These are phyloP conservation scores for Brettanomyces nanus DNA, from an alignment of 805 yeast genomes.

Conservation along the genomic window DNA sequence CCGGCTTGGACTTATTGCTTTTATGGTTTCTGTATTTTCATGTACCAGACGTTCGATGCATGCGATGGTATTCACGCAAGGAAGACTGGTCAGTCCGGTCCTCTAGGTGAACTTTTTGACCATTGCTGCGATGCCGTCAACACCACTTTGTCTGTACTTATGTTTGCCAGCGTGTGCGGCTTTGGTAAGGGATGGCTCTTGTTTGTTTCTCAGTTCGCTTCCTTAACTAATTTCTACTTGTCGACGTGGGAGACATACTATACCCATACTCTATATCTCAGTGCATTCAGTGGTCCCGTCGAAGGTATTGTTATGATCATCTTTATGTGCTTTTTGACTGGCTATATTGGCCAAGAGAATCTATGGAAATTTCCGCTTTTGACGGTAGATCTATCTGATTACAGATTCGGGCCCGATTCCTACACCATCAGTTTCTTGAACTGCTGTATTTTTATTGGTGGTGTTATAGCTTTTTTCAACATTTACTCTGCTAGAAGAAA, in stretches of 20 bases:
- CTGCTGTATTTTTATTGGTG: constrained; percentile 39
- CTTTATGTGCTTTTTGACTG: constrained; percentile 51
- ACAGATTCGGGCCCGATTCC: constrained; percentile 12
- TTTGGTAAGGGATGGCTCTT: constrained; percentile 62
- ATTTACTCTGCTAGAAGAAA: constrained; percentile 59
- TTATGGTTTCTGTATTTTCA: constrained; percentile 74
- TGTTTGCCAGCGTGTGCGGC: constrained; percentile 70
- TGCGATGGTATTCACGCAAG: constrained; percentile 96
- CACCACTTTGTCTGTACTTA: constrained; percentile 69
- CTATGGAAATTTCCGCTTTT: constrained; percentile 46
- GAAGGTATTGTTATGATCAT: constrained; percentile 76
- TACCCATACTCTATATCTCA: constrained; percentile 72
- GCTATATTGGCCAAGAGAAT: constrained; percentile 51
- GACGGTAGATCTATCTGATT: constrained; percentile 29
- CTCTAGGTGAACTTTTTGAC: constrained; percentile 89
- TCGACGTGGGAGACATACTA: constrained; percentile 96
- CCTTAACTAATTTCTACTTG: constrained; percentile 73
- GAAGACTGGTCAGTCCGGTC: constrained; percentile 90
- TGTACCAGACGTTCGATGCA: constrained; percentile 94
- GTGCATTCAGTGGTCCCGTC: constrained; percentile 87
- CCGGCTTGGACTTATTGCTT: constrained; percentile 75
- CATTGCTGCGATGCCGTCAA: constrained; percentile 66
- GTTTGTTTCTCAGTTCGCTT: constrained; percentile 60
- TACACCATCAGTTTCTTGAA: constrained; percentile 21
- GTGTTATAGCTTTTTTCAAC: constrained; percentile 51